Evolutionary conservation across 2,329 filamentous ascomycete species (phyloP).

Genomic region (Harringtonia aguacate): DNA sequence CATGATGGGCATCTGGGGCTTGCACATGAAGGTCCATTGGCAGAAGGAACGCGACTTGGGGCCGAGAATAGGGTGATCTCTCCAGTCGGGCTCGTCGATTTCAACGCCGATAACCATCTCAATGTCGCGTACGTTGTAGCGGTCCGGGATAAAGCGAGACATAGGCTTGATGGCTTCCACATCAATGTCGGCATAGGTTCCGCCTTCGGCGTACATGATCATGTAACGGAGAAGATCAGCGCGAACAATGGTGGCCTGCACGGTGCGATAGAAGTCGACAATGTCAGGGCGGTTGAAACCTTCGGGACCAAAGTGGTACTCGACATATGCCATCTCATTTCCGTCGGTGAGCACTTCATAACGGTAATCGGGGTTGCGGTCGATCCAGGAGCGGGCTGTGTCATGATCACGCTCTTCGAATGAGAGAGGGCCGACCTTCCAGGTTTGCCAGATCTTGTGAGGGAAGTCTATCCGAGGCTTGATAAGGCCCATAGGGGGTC

Average conservation of each 20-base stretch:
- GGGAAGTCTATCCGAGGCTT: slow-evolving; percentile 33
- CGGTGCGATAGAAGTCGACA: slow-evolving; percentile 45
- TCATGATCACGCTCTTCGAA: slow-evolving; percentile 55
- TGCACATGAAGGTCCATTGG: slow-evolving; percentile 66
- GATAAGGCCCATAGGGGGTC: background rate
- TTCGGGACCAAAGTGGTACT: slow-evolving; percentile 53
- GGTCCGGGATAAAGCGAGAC: slow-evolving; percentile 47
- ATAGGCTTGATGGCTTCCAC: slow-evolving; percentile 29
- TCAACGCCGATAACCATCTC: slow-evolving; percentile 62
- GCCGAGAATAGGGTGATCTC: slow-evolving; percentile 53
- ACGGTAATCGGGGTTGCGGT: slow-evolving; percentile 54
- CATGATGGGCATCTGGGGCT: slow-evolving; percentile 58
- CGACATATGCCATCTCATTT: slow-evolving; percentile 57
- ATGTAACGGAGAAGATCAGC: slow-evolving; percentile 57
- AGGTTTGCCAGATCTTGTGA: slow-evolving; percentile 67
- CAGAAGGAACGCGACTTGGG: slow-evolving; percentile 61
- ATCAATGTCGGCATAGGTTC: slow-evolving; percentile 35
- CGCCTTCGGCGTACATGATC: slow-evolving; percentile 56
- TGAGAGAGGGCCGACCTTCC: slow-evolving; percentile 57
- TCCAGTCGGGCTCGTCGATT: slow-evolving; percentile 58
- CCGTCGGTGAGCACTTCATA: slow-evolving; percentile 61
- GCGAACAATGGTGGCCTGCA: slow-evolving; percentile 55
- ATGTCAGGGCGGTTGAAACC: slow-evolving; percentile 59
- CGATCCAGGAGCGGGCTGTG: slow-evolving; percentile 52
- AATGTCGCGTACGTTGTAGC: slow-evolving; percentile 52